A percentile compares a stretch with the other conserved stretches of the same genome.
Conservation (phyloP, 1,284 basidiomycete genomes). For the Rhodotorula sp. region DNA sequence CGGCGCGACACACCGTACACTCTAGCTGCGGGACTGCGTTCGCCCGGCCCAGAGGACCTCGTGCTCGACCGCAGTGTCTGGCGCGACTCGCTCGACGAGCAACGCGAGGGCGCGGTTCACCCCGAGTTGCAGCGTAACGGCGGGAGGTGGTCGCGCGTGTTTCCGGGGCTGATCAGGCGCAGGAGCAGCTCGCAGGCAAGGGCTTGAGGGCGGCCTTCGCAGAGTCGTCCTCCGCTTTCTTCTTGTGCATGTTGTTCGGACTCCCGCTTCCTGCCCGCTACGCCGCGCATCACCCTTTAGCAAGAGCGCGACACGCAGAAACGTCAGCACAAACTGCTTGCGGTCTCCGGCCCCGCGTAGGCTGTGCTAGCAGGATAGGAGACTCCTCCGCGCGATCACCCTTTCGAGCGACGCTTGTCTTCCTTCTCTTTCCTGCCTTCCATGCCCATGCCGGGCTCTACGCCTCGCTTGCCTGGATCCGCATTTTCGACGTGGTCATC, state of each 20-base stretch:
- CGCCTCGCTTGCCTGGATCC: neutral
- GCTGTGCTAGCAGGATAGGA: too few species aligned
- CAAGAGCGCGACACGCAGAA: too few species aligned
- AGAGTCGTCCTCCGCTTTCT: neutral
- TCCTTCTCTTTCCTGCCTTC: neutral
- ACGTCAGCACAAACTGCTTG: too few species aligned
- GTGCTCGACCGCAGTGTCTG: neutral
- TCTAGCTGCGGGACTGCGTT: neutral
- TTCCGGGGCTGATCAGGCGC: conserved; percentile 3
- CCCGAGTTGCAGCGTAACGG: conserved; percentile 4
- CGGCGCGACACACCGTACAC: neutral
- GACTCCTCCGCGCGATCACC: too few species aligned
- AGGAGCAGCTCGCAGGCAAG: neutral
- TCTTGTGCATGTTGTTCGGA: neutral
- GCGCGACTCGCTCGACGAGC: conserved; percentile 3
- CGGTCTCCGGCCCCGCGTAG: too few species aligned
- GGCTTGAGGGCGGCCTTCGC: neutral
- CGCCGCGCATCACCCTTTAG: too few species aligned
- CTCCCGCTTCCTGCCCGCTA: neutral
- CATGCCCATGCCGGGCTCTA: neutral
- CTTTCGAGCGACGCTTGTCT: too few species aligned
- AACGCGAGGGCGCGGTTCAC: neutral
- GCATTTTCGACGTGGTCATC: neutral
- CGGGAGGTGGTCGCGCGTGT: conserved; percentile 14
- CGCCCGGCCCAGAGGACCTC: neutral